phyloP scores from a whole-genome alignment of 768 basidiomycete genomes.

The Leccinum uliginosum region DNA sequence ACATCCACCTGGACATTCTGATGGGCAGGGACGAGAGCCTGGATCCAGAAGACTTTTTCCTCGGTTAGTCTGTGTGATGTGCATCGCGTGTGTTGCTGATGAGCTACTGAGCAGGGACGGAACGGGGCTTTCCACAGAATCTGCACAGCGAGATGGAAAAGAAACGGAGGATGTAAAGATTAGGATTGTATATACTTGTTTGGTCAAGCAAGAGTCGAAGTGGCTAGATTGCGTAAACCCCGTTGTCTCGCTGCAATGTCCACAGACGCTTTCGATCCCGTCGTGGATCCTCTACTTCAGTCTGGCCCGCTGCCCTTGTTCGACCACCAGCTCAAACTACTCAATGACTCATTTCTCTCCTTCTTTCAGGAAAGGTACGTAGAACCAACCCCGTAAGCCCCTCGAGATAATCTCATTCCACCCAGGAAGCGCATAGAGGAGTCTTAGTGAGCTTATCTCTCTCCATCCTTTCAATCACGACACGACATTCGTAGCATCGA shows the following conservation, averaged over 20 bases:
- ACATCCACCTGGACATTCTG: constrained; percentile 87
- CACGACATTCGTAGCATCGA: constrained; percentile 52
- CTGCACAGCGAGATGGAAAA: constrained; percentile 68
- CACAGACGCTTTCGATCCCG: constrained; percentile 25
- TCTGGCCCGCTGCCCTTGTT: constrained; percentile 64
- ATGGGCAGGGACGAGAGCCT: constrained; percentile 89
- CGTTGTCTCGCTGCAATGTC: constrained; percentile 10
- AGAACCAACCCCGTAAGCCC: background rate
- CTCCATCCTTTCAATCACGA: background rate
- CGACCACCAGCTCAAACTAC: constrained; percentile 62
- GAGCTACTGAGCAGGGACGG: constrained; percentile 42
- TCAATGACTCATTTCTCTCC: constrained; percentile 68
- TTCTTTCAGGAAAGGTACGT: constrained; percentile 85
- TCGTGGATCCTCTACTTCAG: constrained; percentile 26
- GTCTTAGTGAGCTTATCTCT: constrained; percentile 53
- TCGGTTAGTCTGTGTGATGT: constrained; percentile 43
- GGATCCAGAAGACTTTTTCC: constrained; percentile 75
- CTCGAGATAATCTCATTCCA: constrained; percentile 16
- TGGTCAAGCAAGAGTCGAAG: background rate
- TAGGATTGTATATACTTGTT: constrained; percentile 24
- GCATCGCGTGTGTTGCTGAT: constrained; percentile 4
- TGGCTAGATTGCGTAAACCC: background rate
- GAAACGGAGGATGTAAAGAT: constrained; percentile 42
- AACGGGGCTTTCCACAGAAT: constrained; percentile 45
- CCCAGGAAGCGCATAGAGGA: constrained; percentile 81